Conservation (phyloP, 208 protist species). For the Leishmania arabica region DNA sequence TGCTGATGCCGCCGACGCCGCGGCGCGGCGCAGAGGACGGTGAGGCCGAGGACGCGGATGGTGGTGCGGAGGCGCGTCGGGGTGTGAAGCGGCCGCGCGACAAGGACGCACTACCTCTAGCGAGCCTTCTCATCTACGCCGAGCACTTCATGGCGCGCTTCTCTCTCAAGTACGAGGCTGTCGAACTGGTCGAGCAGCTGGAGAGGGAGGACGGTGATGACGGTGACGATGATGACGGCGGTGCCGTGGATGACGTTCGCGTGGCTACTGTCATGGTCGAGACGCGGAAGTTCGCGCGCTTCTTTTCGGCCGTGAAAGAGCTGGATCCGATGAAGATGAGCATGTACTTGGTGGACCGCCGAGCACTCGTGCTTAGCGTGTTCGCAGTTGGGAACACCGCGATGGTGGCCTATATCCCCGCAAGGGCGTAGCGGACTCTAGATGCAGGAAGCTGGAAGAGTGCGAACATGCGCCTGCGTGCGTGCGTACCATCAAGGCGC, state of each 20-base stretch:
- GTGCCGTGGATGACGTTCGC: background rate
- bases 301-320: slow-evolving; percentile 68
- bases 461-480: slow-evolving; percentile 2
- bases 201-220: slow-evolving; percentile 8
- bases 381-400: slow-evolving; percentile 44
- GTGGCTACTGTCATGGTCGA: slow-evolving; percentile 64
- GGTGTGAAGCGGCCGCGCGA: slow-evolving; percentile 10
- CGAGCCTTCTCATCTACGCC: slow-evolving; percentile 50
- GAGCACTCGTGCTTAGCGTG: slow-evolving; percentile 68
- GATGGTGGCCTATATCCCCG: slow-evolving; percentile 84
- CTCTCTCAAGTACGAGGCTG: slow-evolving; percentile 64
- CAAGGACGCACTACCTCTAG: background rate
- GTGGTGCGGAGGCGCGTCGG: background rate
- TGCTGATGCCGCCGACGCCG: background rate
- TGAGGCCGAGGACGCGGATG: slow-evolving; percentile 15
- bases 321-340: slow-evolving; percentile 47
- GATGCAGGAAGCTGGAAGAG: background rate
- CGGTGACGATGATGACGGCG: background rate
- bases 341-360: slow-evolving; percentile 58
- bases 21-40: slow-evolving; percentile 8
- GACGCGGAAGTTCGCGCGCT: slow-evolving; percentile 65
- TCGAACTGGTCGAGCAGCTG: slow-evolving; percentile 33
- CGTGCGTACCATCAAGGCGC: background rate
- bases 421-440: slow-evolving; percentile 24
- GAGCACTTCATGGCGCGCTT: slow-evolving; percentile 66